These are phyloP conservation scores for Phytopythium oedochilum DNA, from an alignment of 352 stramenopile species.

Conservation along the genomic window DNA sequence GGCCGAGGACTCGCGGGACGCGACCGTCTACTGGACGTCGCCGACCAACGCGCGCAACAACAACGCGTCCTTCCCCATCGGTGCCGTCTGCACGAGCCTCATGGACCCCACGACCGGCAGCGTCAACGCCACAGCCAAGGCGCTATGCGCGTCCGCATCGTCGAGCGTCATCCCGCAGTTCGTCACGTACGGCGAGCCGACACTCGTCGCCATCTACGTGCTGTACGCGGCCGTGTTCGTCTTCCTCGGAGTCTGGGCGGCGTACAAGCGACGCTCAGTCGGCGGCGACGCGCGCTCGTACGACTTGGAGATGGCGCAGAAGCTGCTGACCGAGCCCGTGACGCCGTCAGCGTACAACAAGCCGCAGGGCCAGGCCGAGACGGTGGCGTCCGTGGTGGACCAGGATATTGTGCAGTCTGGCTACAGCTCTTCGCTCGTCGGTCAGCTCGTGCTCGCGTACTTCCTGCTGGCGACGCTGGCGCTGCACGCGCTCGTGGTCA, in stretches of 20 bases:
- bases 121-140: slow-evolving; percentile 9
- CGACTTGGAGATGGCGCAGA: slow-evolving; percentile 8
- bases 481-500: slow-evolving; percentile 21
- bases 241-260: slow-evolving; percentile 5
- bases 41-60: slow-evolving; percentile 26
- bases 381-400: background rate
- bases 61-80: slow-evolving; percentile 31
- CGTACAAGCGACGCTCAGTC: slow-evolving; percentile 1
- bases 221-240: slow-evolving; percentile 8
- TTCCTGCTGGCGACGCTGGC: slow-evolving; percentile 14
- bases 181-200: slow-evolving; percentile 7
- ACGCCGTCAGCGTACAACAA: slow-evolving; percentile 11
- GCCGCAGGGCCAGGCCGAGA: background rate
- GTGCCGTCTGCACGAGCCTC: slow-evolving; percentile 16
- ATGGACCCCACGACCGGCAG: slow-evolving; percentile 7
- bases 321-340: slow-evolving; percentile 6
- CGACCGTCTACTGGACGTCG: slow-evolving; percentile 36
- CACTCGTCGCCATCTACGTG: slow-evolving; percentile 7
- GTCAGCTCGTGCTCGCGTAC: slow-evolving; percentile 17
- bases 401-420: slow-evolving; percentile 11
- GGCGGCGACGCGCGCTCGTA: background rate
- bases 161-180: slow-evolving; percentile 6
- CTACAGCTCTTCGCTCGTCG: slow-evolving; percentile 10
- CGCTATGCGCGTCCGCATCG: slow-evolving; percentile 1
- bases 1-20: slow-evolving; percentile 18